These are phyloP conservation scores for Escovopsis sp. DNA, from an alignment of 2,329 filamentous ascomycete species.

Conservation along the genomic window DNA sequence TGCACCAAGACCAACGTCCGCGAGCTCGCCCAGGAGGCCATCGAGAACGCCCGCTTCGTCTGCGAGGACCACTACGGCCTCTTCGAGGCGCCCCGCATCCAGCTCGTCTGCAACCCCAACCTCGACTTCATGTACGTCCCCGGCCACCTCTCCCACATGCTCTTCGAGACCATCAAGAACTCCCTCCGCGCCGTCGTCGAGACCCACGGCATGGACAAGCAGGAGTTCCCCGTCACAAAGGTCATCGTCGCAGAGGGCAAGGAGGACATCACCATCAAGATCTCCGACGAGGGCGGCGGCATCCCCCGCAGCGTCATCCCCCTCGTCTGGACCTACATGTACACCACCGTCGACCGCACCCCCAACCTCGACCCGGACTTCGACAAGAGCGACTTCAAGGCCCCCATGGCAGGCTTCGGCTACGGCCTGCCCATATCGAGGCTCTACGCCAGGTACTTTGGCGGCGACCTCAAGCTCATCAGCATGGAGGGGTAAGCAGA, in stretches of 20 bases:
- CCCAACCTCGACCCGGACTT: constrained; percentile 93
- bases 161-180: constrained; percentile 98
- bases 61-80: constrained; percentile 97
- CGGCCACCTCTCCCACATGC: constrained; percentile 97
- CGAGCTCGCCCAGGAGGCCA: constrained; percentile 89
- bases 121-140: constrained; percentile 99
- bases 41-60: constrained; percentile 97
- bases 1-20: constrained; percentile 96
- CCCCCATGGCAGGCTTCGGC: constrained; percentile 97
- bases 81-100: constrained; percentile 91
- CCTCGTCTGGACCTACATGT: constrained; percentile 99
- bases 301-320: constrained; percentile 88
- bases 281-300: constrained; percentile 90
- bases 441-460: constrained; percentile 92
- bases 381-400: constrained; percentile 98
- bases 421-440: constrained; percentile 90
- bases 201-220: constrained; percentile 83
- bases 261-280: constrained; percentile 98
- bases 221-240: constrained; percentile 91
- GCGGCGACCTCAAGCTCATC: constrained; percentile 90
- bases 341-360: constrained; percentile 93
- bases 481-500: constrained; percentile 98
- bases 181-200: constrained; percentile 93
- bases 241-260: constrained; percentile 95
- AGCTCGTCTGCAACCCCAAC: constrained; percentile 87